A percentile compares a stretch with the other conserved stretches of the same genome.
Evolutionary conservation across 768 basidiomycete genomes (phyloP).

Genomic region (Crassisporium funariophilum): DNA sequence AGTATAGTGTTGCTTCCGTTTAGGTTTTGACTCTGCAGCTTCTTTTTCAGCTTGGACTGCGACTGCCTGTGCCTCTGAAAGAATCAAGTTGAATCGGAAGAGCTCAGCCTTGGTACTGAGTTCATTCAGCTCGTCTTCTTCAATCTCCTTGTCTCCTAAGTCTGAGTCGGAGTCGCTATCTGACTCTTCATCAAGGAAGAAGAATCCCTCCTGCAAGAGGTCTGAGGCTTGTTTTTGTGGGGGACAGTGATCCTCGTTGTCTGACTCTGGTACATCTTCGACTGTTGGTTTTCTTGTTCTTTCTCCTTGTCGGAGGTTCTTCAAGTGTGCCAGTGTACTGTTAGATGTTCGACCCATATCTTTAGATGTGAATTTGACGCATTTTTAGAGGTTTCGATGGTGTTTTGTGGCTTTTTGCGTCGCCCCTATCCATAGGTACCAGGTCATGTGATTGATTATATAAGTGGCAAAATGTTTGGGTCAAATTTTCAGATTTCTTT

Average conservation of each 20-base stretch:
- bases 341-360: neutral
- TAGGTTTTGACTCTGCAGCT: neutral
- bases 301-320: neutral
- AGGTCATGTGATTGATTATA: neutral
- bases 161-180: neutral
- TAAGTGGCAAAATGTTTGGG: neutral
- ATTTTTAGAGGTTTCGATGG: neutral
- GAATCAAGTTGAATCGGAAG: neutral
- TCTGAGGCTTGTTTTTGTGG: neutral
- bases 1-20: constrained; percentile 11
- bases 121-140: neutral
- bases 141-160: neutral
- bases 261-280: neutral
- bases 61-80: too few species aligned
- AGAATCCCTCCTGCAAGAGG: neutral
- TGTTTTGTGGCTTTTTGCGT: neutral
- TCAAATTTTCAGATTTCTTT: neutral
- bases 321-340: neutral
- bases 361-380: neutral
- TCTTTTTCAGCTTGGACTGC: too few species aligned
- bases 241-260: neutral
- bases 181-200: neutral
- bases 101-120: neutral
- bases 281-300: neutral
- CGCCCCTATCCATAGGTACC: neutral